Evolutionary conservation across 352 stramenopile species (phyloP).

Genomic region (Pilasporangium apinafurcum): DNA sequence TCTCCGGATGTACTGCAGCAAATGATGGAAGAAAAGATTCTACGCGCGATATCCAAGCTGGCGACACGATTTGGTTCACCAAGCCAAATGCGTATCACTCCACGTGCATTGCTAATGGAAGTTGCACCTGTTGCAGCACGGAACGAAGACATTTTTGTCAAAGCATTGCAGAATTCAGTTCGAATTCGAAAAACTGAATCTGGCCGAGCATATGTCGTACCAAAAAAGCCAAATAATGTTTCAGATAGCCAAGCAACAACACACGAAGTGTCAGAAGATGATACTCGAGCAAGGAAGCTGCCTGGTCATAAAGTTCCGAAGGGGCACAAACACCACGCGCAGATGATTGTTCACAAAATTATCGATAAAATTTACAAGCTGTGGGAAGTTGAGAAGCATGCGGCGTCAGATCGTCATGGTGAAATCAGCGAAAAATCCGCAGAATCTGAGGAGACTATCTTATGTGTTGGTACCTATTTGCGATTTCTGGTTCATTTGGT

Average conservation of each 20-base stretch:
- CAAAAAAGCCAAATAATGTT: conserved; percentile 10
- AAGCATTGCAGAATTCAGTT: conserved; percentile 62
- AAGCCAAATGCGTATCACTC: conserved; percentile 75
- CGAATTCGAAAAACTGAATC: conserved; percentile 77
- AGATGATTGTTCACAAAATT: conserved; percentile 57
- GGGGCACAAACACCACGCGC: conserved; percentile 55
- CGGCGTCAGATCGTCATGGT: neutral
- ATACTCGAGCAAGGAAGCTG: conserved; percentile 16
- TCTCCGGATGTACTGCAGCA: conserved; percentile 80
- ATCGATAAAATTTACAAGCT: conserved; percentile 45
- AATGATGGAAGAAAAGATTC: conserved; percentile 85
- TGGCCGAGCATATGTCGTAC: conserved; percentile 70
- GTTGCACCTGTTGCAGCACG: conserved; percentile 60
- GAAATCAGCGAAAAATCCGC: conserved; percentile 4
- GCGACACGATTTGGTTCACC: conserved; percentile 59
- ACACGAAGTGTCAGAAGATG: conserved; percentile 4
- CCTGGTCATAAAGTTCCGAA: conserved; percentile 44
- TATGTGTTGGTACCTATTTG: conserved; percentile 66
- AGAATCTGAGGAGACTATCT: neutral
- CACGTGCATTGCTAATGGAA: conserved; percentile 74
- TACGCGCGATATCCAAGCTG: conserved; percentile 68
- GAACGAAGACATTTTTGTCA: conserved; percentile 74
- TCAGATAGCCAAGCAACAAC: conserved; percentile 4
- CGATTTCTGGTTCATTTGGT: conserved; percentile 72
- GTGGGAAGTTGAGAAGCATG: conserved; percentile 47